Evolutionary conservation across 306 rosid genomes (phyloP).

Genomic region (Hippophae tibetana): DNA sequence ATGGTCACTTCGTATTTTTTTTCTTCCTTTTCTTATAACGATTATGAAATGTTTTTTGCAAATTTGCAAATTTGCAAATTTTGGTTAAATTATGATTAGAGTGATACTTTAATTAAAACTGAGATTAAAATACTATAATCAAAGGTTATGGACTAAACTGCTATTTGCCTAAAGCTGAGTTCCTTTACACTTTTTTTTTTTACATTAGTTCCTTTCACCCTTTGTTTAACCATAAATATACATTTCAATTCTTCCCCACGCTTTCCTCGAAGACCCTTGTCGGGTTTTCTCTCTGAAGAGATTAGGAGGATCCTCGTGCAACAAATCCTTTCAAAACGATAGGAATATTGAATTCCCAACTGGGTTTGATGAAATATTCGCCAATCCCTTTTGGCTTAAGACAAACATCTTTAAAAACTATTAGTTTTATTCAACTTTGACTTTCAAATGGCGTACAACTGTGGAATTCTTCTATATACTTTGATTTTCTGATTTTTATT

Average conservation of each 20-base stretch:
- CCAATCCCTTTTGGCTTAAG: constrained; percentile 35
- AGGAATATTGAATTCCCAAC: constrained; percentile 17
- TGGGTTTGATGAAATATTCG: constrained; percentile 37
- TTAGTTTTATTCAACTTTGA: constrained; percentile 35
- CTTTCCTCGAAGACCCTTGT: constrained; percentile 19
- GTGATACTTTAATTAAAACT: no score
- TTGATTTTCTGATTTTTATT: not conserved
- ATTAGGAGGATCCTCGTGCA: constrained; percentile 22
- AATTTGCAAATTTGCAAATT: no score
- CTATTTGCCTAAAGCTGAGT: no score
- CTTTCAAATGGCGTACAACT: constrained; percentile 46
- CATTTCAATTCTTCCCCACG: not conserved
- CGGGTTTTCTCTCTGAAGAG: constrained; percentile 18
- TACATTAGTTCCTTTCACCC: not conserved
- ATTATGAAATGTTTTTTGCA: no score
- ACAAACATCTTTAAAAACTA: constrained; percentile 4
- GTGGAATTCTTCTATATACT: constrained; percentile 7
- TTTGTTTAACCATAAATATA: no score
- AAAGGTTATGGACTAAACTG: no score
- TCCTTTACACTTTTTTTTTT: not conserved
- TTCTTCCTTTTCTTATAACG: no score
- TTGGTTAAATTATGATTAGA: no score
- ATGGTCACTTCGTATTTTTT: no score
- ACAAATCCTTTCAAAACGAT: not conserved
- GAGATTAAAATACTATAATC: no score